Evolutionary conservation across 2,329 filamentous ascomycete species (phyloP).

Genomic region (Colletotrichum phormii): DNA sequence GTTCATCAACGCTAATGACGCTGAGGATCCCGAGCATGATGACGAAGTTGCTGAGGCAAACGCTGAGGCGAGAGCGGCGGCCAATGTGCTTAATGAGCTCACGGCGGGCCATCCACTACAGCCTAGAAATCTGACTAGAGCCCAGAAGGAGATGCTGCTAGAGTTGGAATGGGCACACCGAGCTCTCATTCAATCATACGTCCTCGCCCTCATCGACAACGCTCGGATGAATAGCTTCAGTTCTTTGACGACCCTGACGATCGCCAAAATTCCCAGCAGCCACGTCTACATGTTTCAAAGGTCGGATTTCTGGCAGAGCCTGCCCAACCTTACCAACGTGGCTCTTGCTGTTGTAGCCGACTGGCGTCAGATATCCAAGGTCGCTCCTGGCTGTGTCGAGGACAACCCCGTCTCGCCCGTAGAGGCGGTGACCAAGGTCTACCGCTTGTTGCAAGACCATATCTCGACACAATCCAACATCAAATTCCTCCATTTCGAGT

Average conservation of each 20-base stretch:
- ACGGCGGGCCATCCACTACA: slow-evolving; percentile 52
- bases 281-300: slow-evolving; percentile 68
- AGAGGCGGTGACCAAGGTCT: slow-evolving; percentile 62
- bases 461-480: slow-evolving; percentile 63
- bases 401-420: slow-evolving; percentile 62
- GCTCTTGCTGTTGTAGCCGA: slow-evolving; percentile 73
- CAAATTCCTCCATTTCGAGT: slow-evolving; percentile 72
- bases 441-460: slow-evolving; percentile 61
- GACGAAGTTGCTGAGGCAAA: slow-evolving; percentile 40
- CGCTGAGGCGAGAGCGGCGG: slow-evolving; percentile 8
- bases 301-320: slow-evolving; percentile 70
- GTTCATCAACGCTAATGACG: neutral
- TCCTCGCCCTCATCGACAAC: slow-evolving; percentile 73
- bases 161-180: slow-evolving; percentile 77
- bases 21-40: neutral
- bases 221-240: slow-evolving; percentile 57
- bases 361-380: slow-evolving; percentile 70
- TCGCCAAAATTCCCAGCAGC: slow-evolving; percentile 73
- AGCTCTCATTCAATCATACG: slow-evolving; percentile 76
- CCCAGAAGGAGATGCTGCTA: slow-evolving; percentile 76
- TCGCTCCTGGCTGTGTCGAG: slow-evolving; percentile 61
- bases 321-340: slow-evolving; percentile 65
- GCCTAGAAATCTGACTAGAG: slow-evolving; percentile 66
- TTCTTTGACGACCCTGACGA: slow-evolving; percentile 68
- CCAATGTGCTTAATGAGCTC: slow-evolving; percentile 22